Evolutionary conservation across 2,329 filamentous ascomycete genomes (phyloP), one percentile per base, ranked within the genome.

Genomic region (Fusarium acutatum): DNA sequence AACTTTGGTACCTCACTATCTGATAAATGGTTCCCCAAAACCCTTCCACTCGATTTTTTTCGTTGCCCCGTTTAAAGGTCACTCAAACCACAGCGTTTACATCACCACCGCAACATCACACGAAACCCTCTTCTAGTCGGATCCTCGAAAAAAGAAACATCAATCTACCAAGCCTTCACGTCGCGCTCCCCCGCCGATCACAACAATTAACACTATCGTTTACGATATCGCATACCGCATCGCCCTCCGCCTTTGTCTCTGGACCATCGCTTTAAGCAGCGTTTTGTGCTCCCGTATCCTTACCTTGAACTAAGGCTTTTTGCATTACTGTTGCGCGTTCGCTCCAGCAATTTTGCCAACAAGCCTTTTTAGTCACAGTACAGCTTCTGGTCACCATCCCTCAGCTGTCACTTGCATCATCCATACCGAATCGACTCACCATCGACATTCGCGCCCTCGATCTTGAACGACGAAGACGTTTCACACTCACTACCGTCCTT

Each of bases 11-110:
- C 72, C 71, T 74, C 71, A 62, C 72, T 74, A 74, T 81, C 77
- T 79, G 80, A 26, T 79, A 77, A 80, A 81, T 81, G 67, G 74
- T 72, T 75, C 44, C 70, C 72, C 72, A 78, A 80, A 78, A 74
- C 67, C 76, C 80, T 73, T 77, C 52, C 66, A 59, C 69, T 75
- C 65, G 73, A 78, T 79, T 80, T 78, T 81, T 82, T 82, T 78
- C 73, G 73, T 71, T 53, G 72, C 77, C 77, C 59, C 67, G 73
- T 75, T 74, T 70, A 74, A 72, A 70, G 69, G 52, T 64, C 60
- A 69, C 69, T 66, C 58, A 69, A 70, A 76, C 75, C 69, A 71
- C 72, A 74, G 68, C 72, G 69, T 76, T 77, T 77, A 77, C 74
- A 75, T 77, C 76, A 78, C 75, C 75, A 77, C 73, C 70, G 72